Evolutionary conservation across 495 filamentous ascomycete species (phyloP), one percentile per base, ranked within the genome.

Genomic region (Annulohypoxylon bovei): DNA sequence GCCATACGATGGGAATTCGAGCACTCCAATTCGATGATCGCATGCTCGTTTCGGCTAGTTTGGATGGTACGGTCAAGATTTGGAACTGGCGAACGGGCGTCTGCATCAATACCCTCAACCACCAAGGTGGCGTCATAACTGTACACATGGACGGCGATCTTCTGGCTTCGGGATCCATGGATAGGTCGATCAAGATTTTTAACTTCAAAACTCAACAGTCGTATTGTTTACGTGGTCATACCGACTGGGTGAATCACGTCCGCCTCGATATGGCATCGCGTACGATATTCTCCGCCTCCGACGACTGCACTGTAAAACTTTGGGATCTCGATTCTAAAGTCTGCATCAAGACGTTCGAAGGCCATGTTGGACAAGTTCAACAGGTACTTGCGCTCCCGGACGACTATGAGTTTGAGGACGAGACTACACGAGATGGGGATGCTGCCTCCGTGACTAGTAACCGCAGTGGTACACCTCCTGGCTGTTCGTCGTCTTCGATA

Each of bases 21-120:
- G 91, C 93, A 54, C 86, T 99, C 18, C 93, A 97, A 76, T 98
- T 98, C 75, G 94, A 98, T 72, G 92, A 97, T 53, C 90, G 86
- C 54, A 95, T 95, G 78, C 84, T 97, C 53, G 93, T 97, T 75
- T 95, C 91, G 37, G 94, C 92, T 22, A 90, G 89, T 68, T 79
- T 97, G 52, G 94, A 97, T 37, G 55, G 79, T 22, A 96, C 88
- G 16, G 80, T 99, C 60, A 92, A 92, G 76, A 88, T 98, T 28
- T 99, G 95, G 96, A 97, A 98, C 71, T 98, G 94, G 93, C 86
- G 91, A 40, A 98, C 94, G 0, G 95, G 95, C 44, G 88, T 92
- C 72, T 96, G 92, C 74, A 85, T 97, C 44, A 92, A 90, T 12
- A 97, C 89, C 1, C 89, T 94, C 35, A 85, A 85, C 4, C 95